phyloP scores from a whole-genome alignment of 2,329 filamentous ascomycete genomes.

The Amphichorda felina region DNA sequence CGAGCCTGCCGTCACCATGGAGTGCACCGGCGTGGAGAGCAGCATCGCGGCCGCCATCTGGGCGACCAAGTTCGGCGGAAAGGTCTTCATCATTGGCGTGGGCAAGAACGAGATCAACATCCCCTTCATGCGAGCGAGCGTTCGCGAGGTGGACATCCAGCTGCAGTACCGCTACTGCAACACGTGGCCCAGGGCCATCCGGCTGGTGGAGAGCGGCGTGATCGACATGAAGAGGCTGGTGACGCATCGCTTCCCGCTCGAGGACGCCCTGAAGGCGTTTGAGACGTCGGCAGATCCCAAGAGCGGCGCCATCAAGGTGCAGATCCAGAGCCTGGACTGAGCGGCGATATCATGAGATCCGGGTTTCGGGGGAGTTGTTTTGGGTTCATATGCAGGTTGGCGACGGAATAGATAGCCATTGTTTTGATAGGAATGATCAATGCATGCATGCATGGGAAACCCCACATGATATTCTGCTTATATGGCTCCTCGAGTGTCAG shows the following conservation, averaged over 20 bases:
- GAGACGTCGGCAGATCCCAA: conserved; percentile 77
- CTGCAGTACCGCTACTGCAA: conserved; percentile 96
- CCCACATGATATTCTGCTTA: no score
- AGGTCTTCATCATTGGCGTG: conserved; percentile 93
- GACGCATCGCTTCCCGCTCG: conserved; percentile 75
- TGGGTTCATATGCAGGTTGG: no score
- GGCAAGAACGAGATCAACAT: conserved; percentile 93
- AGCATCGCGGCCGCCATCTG: conserved; percentile 80
- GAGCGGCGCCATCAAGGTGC: conserved; percentile 95
- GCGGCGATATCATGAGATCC: not conserved
- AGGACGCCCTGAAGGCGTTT: conserved; percentile 83
- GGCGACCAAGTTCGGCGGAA: conserved; percentile 87
- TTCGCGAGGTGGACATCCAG: conserved; percentile 85
- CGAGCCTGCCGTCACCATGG: conserved; percentile 72
- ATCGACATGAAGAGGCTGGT: conserved; percentile 73
- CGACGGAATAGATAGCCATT: not conserved
- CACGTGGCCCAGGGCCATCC: conserved; percentile 90
- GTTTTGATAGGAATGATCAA: not conserved
- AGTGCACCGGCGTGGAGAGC: conserved; percentile 92
- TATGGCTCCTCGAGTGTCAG: not conserved
- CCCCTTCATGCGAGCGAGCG: conserved; percentile 87
- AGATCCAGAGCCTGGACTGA: conserved; percentile 65
- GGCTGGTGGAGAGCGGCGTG: conserved; percentile 73
- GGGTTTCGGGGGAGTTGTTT: not conserved
- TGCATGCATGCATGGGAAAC: no score